Evolutionary conservation across 345 rosid species (phyloP).

Genomic region (Fremontodendron californicum): DNA sequence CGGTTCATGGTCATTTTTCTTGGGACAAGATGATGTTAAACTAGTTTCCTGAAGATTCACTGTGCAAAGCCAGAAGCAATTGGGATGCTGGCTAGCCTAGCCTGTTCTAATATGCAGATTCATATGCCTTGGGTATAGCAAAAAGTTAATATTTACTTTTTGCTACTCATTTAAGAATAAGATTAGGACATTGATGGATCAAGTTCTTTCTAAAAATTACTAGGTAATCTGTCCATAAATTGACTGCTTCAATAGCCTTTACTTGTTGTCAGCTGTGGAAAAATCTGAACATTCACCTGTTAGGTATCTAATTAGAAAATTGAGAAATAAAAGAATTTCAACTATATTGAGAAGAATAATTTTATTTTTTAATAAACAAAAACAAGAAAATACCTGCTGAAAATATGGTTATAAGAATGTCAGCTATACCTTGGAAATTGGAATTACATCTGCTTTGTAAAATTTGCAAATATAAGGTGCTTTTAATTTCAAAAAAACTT

Average conservation of each 20-base stretch:
- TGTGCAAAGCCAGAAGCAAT: not conserved
- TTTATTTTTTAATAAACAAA: not conserved
- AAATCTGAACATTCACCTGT: not conserved
- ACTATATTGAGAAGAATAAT: not conserved
- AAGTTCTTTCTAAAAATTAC: not conserved
- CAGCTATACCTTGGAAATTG: not conserved
- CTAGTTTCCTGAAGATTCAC: not conserved
- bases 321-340: not conserved
- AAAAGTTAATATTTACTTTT: not conserved
- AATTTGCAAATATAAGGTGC: not conserved
- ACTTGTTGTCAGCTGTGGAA: not conserved
- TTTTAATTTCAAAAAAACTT: not conserved
- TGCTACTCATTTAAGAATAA: not conserved
- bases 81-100: not conserved
- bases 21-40: not conserved
- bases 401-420: not conserved
- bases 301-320: not conserved
- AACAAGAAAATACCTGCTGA: not conserved
- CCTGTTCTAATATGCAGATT: not conserved
- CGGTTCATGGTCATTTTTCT: not conserved
- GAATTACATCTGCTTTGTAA: not conserved
- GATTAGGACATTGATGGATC: not conserved
- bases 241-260: not conserved
- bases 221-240: not conserved
- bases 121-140: not conserved